phyloP scores from a whole-genome alignment of 139 green algal species.

The Tetratostichococcus sp. region DNA sequence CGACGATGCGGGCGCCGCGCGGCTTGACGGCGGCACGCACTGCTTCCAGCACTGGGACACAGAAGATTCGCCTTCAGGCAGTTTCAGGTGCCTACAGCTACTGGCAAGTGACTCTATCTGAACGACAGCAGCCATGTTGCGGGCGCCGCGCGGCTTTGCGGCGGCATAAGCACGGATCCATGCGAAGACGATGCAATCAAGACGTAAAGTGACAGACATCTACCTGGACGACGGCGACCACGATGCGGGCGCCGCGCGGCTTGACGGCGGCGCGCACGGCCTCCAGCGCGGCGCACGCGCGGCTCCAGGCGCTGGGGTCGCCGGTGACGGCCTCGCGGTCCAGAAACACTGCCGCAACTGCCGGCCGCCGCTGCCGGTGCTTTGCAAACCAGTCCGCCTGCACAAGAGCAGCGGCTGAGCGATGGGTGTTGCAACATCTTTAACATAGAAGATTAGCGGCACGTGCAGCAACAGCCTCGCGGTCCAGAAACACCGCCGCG shows the following conservation, averaged over 20 bases:
- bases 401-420: neutral
- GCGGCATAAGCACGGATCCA: too few species aligned
- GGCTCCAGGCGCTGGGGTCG: constrained; percentile 34
- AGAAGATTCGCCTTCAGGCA: too few species aligned
- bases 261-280: constrained; percentile 23
- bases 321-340: constrained; percentile 26
- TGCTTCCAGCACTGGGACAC: too few species aligned
- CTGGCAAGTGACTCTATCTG: too few species aligned
- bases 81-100: too few species aligned
- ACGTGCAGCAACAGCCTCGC: neutral
- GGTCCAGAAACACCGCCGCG: constrained; percentile 40
- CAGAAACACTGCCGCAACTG: constrained; percentile 47
- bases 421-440: too few species aligned
- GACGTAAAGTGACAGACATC: too few species aligned
- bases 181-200: too few species aligned
- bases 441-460: too few species aligned
- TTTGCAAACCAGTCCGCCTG: constrained; percentile 55
- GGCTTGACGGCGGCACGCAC: neutral
- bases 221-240: constrained; percentile 15
- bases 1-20: constrained; percentile 3
- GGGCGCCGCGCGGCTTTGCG: too few species aligned
- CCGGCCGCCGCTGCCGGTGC: constrained; percentile 35
- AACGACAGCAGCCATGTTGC: too few species aligned
- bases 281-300: constrained; percentile 33
- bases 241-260: neutral